Percentiles rank a stretch among this genome's conserved stretches.
Evolutionary conservation across 179 eudicot species (phyloP).

Genomic region (Patellifolia procumbens): DNA sequence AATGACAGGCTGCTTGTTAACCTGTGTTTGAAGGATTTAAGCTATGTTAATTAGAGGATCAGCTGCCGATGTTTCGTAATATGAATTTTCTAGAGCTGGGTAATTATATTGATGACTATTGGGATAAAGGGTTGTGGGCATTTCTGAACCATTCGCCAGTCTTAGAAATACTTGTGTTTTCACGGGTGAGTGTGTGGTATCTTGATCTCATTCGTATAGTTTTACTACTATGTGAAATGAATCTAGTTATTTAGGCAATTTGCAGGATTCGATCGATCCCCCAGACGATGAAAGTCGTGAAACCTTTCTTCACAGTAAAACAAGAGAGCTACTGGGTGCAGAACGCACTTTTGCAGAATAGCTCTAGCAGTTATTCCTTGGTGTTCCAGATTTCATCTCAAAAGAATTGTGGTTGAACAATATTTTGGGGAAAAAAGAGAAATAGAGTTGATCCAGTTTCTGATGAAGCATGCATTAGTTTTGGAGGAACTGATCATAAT

Average conservation of each 20-base stretch:
- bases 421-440: too few species aligned
- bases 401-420: too few species aligned
- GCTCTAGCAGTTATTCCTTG: too few species aligned
- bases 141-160: neutral
- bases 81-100: neutral
- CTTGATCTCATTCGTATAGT: neutral
- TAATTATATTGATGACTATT: neutral
- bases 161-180: constrained; percentile 8
- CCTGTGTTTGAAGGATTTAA: neutral
- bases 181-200: neutral
- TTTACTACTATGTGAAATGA: neutral
- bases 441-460: too few species aligned
- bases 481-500: too few species aligned
- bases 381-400: too few species aligned
- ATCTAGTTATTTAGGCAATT: neutral
- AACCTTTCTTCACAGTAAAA: too few species aligned
- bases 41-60: neutral
- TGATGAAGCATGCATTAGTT: too few species aligned
- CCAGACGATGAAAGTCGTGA: too few species aligned
- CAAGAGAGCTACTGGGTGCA: too few species aligned
- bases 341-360: too few species aligned
- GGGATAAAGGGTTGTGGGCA: neutral
- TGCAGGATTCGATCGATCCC: too few species aligned
- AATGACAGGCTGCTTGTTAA: neutral
- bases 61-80: constrained; percentile 5